phyloP scores from a whole-genome alignment of 164 flowering plant genomes.

The Magnolia changhungtana region DNA sequence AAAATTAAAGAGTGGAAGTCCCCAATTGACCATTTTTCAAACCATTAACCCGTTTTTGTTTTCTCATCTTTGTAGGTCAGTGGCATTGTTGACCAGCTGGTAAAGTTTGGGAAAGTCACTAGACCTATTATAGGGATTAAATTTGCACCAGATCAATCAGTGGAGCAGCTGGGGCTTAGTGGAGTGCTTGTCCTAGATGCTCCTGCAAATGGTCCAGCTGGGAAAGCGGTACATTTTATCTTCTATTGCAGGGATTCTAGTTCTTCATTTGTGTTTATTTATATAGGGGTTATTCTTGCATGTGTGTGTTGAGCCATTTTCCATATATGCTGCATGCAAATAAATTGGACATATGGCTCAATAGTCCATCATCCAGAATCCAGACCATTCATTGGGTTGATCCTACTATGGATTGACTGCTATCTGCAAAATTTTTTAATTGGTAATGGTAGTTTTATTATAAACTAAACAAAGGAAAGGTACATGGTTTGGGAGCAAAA shows the following conservation, averaged over 20 bases:
- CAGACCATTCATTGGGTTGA: background rate
- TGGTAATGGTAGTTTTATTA: background rate
- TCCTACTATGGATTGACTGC: background rate
- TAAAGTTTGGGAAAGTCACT: constrained; percentile 84
- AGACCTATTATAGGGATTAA: constrained; percentile 93
- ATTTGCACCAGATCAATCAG: constrained; percentile 97
- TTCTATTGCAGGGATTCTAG: background rate
- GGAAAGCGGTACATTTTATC: constrained; percentile 73
- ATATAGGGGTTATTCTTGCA: background rate
- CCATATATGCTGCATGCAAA: background rate
- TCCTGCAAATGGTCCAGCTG: constrained; percentile 90
- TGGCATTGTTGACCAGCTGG: constrained; percentile 92
- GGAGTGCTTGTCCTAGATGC: constrained; percentile 97
- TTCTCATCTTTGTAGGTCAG: constrained; percentile 45
- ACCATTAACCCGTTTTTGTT: background rate
- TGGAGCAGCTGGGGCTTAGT: constrained; percentile 91
- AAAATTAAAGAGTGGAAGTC: background rate
- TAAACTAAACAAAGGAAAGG: background rate
- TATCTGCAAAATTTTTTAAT: no score
- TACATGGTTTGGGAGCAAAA: background rate
- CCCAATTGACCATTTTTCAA: background rate
- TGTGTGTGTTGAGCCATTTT: background rate
- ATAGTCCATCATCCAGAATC: background rate
- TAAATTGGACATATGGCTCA: background rate
- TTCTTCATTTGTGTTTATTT: background rate